phyloP scores from a whole-genome alignment of 176 grass and related monocot species.

The Bolboschoenus planiculmis region DNA sequence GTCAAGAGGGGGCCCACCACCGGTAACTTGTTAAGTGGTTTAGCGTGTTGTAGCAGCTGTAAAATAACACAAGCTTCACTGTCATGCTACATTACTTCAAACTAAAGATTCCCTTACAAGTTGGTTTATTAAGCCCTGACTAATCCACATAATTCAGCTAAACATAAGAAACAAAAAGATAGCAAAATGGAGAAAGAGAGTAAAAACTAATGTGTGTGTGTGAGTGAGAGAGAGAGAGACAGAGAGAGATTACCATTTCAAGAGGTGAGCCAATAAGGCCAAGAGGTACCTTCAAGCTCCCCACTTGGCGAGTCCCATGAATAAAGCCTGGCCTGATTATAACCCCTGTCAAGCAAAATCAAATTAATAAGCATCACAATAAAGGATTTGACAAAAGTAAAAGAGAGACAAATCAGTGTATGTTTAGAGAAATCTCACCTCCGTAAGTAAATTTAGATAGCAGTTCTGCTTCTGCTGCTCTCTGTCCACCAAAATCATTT shows the following conservation, averaged over 20 bases:
- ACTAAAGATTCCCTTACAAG: neutral
- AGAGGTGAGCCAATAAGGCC: conserved; percentile 71
- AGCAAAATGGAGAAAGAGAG: neutral
- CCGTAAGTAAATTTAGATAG: conserved; percentile 81
- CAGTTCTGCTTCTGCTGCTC: conserved; percentile 87
- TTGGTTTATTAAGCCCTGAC: neutral
- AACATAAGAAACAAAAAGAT: neutral
- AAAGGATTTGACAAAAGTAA: neutral
- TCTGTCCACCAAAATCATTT: conserved; percentile 40
- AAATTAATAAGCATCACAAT: conserved; percentile 8
- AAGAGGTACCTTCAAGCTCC: conserved; percentile 78
- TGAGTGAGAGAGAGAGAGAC: neutral
- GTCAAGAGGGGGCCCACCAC: conserved; percentile 63
- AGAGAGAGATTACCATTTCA: conserved; percentile 55
- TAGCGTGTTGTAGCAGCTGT: conserved; percentile 63
- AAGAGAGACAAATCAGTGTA: neutral
- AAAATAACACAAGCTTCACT: conserved; percentile 12
- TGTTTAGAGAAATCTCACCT: conserved; percentile 36
- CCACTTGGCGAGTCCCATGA: conserved; percentile 82
- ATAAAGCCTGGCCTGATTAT: conserved; percentile 87
- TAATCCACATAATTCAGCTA: neutral
- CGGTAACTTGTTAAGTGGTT: conserved; percentile 57
- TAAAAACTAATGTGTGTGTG: neutral
- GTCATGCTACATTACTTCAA: neutral
- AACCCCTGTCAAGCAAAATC: conserved; percentile 34